Base-by-base conservation (phyloP, 2,329 filamentous ascomycete genomes). In the Pestalotiopsis sp. region DNA sequence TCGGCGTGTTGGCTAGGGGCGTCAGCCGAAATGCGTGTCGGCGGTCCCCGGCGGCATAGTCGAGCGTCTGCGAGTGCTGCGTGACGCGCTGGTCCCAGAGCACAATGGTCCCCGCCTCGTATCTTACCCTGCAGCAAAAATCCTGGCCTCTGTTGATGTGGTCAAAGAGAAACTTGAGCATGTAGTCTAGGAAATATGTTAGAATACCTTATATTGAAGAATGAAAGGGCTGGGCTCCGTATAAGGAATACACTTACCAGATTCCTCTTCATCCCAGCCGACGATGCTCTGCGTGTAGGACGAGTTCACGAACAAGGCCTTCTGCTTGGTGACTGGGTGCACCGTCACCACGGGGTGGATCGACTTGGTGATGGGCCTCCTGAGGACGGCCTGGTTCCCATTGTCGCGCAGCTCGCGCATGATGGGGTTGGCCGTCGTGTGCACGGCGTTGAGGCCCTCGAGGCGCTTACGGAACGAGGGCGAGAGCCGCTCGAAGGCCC, bases 241-340 rank as follows among this genome's bases (percentile, higher is more conserved):
- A 9, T 1, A 36, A 58, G 13, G 12, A 6, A 25, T 7, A 14
- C 0, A 59, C 20, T 31, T 14, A 59, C 57, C 57, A 5, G 57
- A 59, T 60, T 77, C 75, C 9, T 71, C 73, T 45, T 75, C 71
- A 4, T 75, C 75, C 71, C 74, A 73, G 11, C 75, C 75, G 13
- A 76, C 70, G 36, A 77, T 77, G 27, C 71, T 72, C 23, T 74
- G 74, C 20, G 76, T 78, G 68, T 78, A 79, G 31, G 73, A 77
- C 1, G 71, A 69, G 65, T 80, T 80, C 45, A 80, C 76, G 57
- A 76, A 80, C 2, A 80, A 71, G 2, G 77, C 74, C 64, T 80
- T 79, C 56, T 75, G 68, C 0, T 77, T 77, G 0, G 79, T 80
- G 38, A 73, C 75, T 1, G 78, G 78, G 72, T 80, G 78, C 3